Base-by-base conservation (phyloP, 805 yeast genomes). In the Groenewaldozyma tartarivorans region DNA sequence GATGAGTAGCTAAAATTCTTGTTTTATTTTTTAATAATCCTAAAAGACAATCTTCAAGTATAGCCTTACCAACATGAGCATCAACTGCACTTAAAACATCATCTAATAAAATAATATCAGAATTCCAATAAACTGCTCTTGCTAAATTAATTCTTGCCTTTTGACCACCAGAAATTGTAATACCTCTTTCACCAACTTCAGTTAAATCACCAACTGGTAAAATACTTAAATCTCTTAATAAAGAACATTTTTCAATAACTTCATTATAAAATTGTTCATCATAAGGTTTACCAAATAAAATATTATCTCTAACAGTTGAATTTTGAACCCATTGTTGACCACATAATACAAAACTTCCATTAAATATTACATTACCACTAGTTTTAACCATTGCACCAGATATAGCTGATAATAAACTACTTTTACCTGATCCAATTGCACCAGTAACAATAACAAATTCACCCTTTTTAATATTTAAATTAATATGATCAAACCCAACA, bases 41-140 rank as follows among this genome's bases (percentile, higher is more conserved):
- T 45, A 71, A 48, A 34, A 85, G 58, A 60, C 95, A 85, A 32
- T 74, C 64, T 22, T 75, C 73, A 71, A 85, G 72, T 38, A 85
- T 81, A 49, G 78, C 83, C 40, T 73, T 75, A 13, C 94, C 92
- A 19, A 85, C 94, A 52, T 82, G 75, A 7, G 94, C 83, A 62
- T 86, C 95, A 13, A 85, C 94, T 2, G 95, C 95, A 64, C 86
- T 77, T 44, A 86, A 65, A 5, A 84, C 87, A 57, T 85, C 95
- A 55, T 85, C 95, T 42, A 85, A 62, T 36, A 85, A 58, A 11
- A 82, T 64, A 31, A 82, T 73, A 47, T 81, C 86, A 16, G 72
- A 67, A 31, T 73, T 68, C 17, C 75, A 72, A 52, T 85, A 85
- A 1, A 81, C 85, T 2, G 92, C 82, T 50, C 95, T 71, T 1